Evolutionary conservation across 2,329 filamentous ascomycete genomes (phyloP), one percentile per base, ranked within the genome.

Genomic region (Penicillium sp.): DNA sequence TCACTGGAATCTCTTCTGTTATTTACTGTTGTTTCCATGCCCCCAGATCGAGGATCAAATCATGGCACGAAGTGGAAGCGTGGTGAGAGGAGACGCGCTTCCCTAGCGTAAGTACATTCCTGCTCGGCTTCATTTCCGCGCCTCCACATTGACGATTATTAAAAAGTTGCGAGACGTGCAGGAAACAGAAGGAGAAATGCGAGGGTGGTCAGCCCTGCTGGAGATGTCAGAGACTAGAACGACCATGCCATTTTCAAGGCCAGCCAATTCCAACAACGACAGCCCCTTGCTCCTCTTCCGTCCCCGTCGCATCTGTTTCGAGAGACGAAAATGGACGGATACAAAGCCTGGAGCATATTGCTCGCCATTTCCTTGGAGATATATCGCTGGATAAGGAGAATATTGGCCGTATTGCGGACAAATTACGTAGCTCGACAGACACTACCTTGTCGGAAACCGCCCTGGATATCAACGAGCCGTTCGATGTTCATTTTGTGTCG

Each of bases 111-210:
- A 49, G 54, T 48, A 22, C 21, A 28, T 4, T 19, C 8, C 8
- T 15, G 8, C 29, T 7, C 12, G 3, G 9, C 6, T 3, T 42
- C 10, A 21, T n/a, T 13, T 7, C 15, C 7, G 38, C 3, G 5
- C 22, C 24, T 3, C 17, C 32, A 8, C 8, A 22, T 35, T 51
- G 19, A 46, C 13, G 15, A 41, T n/a, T 13, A 21, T 17, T 22
- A 43, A 21, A 42, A 9, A 78, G 76, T 49, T 79, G 76, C 57
- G 75, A 77, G 58, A 73, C 71, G 39, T 79, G 75, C 59, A 74
- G 76, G 43, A 71, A 74, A 51, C 70, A 75, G 43, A 79, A 79
- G 56, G 76, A 79, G 58, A 77, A 78, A 61, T 79, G 76, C 56
- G 75, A 78, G 54, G 77, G 76, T 34, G 76, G 75, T 32, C 67